Evolutionary conservation across 2,329 filamentous ascomycete species (phyloP).

Genomic region (Gaeumannomyces tritici): DNA sequence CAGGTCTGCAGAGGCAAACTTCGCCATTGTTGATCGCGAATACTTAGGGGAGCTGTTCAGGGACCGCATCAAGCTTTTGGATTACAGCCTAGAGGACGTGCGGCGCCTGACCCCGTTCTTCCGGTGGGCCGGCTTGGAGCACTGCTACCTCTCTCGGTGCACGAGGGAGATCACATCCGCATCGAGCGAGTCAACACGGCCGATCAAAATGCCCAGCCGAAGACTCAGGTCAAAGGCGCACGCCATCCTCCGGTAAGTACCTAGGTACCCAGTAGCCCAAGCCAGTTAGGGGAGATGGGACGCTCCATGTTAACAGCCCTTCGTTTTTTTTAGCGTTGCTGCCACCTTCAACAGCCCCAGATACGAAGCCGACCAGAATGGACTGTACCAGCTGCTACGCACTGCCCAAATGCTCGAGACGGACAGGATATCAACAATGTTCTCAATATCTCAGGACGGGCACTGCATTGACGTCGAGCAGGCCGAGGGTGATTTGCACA

Average conservation of each 20-base stretch:
- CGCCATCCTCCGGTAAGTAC: constrained; percentile 20
- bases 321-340: constrained; percentile 14
- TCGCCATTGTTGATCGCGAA: constrained; percentile 25
- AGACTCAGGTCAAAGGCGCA: constrained; percentile 21
- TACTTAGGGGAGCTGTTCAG: constrained; percentile 16
- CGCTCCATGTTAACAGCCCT: background rate
- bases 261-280: background rate
- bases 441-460: no score
- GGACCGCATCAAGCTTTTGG: constrained; percentile 19
- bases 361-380: no score
- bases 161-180: constrained; percentile 24
- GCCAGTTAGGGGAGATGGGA: background rate
- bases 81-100: constrained; percentile 24
- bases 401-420: no score
- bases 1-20: constrained; percentile 10
- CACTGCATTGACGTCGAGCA: no score
- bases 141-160: constrained; percentile 20
- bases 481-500: no score
- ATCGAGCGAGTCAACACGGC: constrained; percentile 4
- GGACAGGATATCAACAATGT: no score
- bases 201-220: constrained; percentile 12
- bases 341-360: constrained; percentile 10
- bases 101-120: constrained; percentile 19
- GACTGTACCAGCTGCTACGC: no score
- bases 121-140: constrained; percentile 20